These are phyloP conservation scores for Claviceps humidiphila DNA, from an alignment of 2,329 filamentous ascomycete species.

Conservation along the genomic window DNA sequence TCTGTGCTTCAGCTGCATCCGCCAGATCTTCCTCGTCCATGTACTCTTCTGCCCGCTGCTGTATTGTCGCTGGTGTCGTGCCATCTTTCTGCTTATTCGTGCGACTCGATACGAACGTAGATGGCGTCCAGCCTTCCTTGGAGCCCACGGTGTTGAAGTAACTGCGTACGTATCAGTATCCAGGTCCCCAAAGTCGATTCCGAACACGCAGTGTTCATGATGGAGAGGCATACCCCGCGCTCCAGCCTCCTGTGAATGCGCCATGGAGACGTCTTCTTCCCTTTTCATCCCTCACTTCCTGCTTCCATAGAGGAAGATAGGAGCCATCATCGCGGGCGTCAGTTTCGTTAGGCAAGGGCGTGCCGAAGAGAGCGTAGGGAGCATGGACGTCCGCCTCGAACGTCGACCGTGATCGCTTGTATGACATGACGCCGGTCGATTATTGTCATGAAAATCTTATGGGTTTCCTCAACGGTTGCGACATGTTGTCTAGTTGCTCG, in stretches of 20 bases:
- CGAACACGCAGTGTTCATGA: neutral
- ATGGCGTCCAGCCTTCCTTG: slow-evolving; percentile 94
- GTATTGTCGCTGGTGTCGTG: slow-evolving; percentile 26
- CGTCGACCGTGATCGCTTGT: slow-evolving; percentile 64
- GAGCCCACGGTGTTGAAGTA: slow-evolving; percentile 98
- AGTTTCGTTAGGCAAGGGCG: slow-evolving; percentile 68
- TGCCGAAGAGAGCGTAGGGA: slow-evolving; percentile 70
- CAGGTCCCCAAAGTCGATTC: neutral
- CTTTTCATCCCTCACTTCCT: slow-evolving; percentile 87
- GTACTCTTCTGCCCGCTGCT: slow-evolving; percentile 70
- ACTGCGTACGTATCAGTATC: slow-evolving; percentile 28
- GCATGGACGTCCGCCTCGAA: slow-evolving; percentile 67
- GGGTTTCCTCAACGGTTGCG: neutral
- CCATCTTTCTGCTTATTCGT: slow-evolving; percentile 60
- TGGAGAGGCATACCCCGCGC: slow-evolving; percentile 60
- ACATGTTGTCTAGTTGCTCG: neutral
- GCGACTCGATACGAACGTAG: slow-evolving; percentile 83
- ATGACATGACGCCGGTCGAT: slow-evolving; percentile 43
- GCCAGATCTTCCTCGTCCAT: slow-evolving; percentile 97
- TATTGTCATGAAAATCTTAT: slow-evolving; percentile 2
- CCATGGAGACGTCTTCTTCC: slow-evolving; percentile 86
- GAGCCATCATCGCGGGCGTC: slow-evolving; percentile 77
- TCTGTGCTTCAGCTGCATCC: slow-evolving; percentile 66
- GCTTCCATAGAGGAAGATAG: slow-evolving; percentile 94
- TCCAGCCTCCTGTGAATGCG: slow-evolving; percentile 92